Percentiles rank a stretch among this genome's conserved stretches.
Conservation (phyloP, 23 red algal species). For the Chondrus crispus region DNA sequence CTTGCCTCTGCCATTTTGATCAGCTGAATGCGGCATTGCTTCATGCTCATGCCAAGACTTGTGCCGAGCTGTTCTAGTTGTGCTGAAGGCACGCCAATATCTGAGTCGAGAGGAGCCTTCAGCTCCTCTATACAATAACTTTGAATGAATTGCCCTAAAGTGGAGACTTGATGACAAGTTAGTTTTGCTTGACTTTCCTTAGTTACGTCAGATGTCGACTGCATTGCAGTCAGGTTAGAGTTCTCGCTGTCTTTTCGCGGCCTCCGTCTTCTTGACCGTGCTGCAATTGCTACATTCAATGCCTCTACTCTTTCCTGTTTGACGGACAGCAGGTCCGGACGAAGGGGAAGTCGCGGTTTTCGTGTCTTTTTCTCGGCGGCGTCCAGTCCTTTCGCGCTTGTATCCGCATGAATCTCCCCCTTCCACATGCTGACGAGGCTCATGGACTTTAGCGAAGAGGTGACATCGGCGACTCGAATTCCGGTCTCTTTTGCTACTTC, state of each 20-base stretch:
- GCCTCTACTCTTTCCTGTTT: too few relatives aligned
- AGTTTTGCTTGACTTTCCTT: too few relatives aligned
- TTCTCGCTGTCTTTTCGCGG: too few relatives aligned
- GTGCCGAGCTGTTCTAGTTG: neutral
- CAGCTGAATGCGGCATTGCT: neutral
- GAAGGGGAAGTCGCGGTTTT: neutral
- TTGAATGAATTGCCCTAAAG: too few relatives aligned
- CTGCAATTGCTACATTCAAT: too few relatives aligned
- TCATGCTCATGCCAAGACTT: neutral
- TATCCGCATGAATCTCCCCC: conserved; percentile 49
- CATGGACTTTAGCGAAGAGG: conserved; percentile 27
- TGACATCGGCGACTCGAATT: conserved; percentile 39
- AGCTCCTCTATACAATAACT: neutral
- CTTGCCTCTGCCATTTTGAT: neutral
- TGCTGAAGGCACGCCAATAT: neutral
- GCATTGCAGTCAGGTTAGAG: too few relatives aligned
- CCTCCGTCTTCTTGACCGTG: too few relatives aligned
- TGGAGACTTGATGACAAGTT: too few relatives aligned
- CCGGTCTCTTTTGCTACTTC: conserved; percentile 49
- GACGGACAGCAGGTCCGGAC: neutral
- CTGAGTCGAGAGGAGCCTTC: neutral
- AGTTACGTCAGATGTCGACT: too few relatives aligned
- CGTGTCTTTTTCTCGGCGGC: neutral
- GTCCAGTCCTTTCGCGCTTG: neutral
- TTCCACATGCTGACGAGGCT: conserved; percentile 44